Base-by-base conservation (phyloP, 371 early-diverging fungal species). In the Thermomucor indicae-seudaticae region DNA sequence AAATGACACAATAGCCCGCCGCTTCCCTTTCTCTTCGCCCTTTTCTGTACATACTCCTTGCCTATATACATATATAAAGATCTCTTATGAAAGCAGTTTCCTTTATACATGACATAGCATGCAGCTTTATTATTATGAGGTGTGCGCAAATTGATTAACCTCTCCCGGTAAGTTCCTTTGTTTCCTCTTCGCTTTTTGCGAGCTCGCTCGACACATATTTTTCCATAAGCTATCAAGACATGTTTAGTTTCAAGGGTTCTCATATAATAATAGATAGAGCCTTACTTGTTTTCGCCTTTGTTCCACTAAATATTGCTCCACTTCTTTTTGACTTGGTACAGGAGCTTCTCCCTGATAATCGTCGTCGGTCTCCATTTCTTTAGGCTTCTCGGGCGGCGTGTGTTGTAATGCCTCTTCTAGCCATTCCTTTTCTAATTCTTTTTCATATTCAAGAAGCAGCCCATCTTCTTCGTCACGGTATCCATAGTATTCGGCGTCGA, bases 401-500 rank as follows among this genome's bases (percentile, higher is more conserved):
- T 24, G 47, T 43, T 23, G 54, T 62, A 29, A 69, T 1, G 39
- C 48, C 37, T 65, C 64, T 28, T 56, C 65, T 31, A 49, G 66
- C 62, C 81, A 57, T 47, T 74, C 60, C 20, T 66, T 48, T 46
- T 84, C 82, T 35, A 67, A 65, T 25, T 77, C 76, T 24, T 73
- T 56, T 64, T 97, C 96, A 60, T 88, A 92, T 53, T 77, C 85
- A 43, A 95, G 53, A 39, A 96, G 65, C 23, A 68, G 62, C 2
- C 86, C 92, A 61, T 94, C 93, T 24, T 93, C 93, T 65, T 96
- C 96, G 62, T 95, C 95, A 24, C 91, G 78, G 60, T 93, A 97
- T 20, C 97, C 96, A 58, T 89, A 97, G 67, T 97, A 97, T 53
- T 93, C 93, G 1, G 95, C 93, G 60, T 96, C 96, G 12, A 93